Conservation (phyloP, 2,329 filamentous ascomycete genomes). For the Stachybotrys chartarum region DNA sequence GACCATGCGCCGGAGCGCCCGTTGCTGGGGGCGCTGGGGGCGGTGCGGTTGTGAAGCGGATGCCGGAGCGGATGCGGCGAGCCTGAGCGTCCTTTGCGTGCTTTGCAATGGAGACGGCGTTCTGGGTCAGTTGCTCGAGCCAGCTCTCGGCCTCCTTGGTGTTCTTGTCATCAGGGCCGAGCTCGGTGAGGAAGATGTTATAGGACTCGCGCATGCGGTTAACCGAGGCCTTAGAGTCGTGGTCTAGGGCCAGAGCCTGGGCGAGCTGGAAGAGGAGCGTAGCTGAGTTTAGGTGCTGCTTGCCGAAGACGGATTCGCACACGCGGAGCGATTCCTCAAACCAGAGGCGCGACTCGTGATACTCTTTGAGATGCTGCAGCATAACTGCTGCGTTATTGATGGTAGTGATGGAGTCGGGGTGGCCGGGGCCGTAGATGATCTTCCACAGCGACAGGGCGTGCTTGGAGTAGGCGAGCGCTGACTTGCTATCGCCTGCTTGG, state of each 20-base stretch:
- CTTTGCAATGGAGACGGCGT: conserved; percentile 89
- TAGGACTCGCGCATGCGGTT: conserved; percentile 93
- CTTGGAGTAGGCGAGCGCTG: conserved; percentile 80
- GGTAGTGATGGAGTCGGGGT: conserved; percentile 96
- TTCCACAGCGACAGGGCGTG: conserved; percentile 96
- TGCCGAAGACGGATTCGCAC: conserved; percentile 84
- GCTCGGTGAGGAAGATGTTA: conserved; percentile 83
- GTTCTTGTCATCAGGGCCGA: conserved; percentile 89
- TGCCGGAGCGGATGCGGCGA: conserved; percentile 61
- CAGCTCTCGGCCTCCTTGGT: conserved; percentile 96
- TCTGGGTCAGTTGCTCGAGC: conserved; percentile 93
- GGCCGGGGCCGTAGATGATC: conserved; percentile 86
- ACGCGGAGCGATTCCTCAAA: conserved; percentile 89
- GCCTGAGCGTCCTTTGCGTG: conserved; percentile 82
- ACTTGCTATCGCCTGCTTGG: conserved; percentile 80
- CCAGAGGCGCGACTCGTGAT: conserved; percentile 91
- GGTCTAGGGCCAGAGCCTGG: conserved; percentile 90
- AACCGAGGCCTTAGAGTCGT: conserved; percentile 87
- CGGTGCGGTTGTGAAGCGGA: conserved; percentile 50
- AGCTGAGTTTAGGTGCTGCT: conserved; percentile 84
- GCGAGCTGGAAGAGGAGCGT: conserved; percentile 96
- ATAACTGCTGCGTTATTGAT: conserved; percentile 99
- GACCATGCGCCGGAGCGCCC: conserved; percentile 24
- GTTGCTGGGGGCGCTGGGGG: conserved; percentile 14
- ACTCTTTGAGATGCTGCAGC: conserved; percentile 92